Conservation (phyloP, 306 rosid genomes). For the Vigna unguiculata region DNA sequence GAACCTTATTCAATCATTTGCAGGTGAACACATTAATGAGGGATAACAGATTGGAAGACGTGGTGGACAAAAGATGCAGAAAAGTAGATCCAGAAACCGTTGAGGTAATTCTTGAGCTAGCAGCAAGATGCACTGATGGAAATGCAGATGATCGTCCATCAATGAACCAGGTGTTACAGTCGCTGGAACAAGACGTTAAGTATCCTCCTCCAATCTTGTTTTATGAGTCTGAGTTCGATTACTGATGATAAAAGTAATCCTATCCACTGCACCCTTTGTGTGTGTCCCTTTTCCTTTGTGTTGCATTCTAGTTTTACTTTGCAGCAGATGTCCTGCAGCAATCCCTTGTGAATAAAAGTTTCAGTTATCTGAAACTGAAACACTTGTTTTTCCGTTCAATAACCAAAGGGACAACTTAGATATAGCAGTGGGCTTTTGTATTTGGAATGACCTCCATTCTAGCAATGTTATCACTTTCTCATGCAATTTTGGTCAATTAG, state of each 20-base stretch:
- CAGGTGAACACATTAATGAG: conserved; percentile 80
- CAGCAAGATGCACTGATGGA: conserved; percentile 85
- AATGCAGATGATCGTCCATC: conserved; percentile 87
- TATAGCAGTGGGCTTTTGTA: conserved; percentile 40
- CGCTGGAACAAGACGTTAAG: conserved; percentile 86
- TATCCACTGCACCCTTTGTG: conserved; percentile 18
- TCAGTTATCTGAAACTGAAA: conserved; percentile 3
- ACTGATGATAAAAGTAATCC: conserved; percentile 21
- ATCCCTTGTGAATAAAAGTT: conserved; percentile 48
- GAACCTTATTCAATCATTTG: conserved; percentile 19
- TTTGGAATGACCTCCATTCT: conserved; percentile 53
- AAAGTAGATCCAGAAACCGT: conserved; percentile 74
- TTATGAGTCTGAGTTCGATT: conserved; percentile 90
- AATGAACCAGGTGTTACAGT: conserved; percentile 85
- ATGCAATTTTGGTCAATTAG: neutral
- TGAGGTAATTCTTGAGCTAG: conserved; percentile 79
- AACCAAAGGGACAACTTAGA: conserved; percentile 15
- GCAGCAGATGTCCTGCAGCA: conserved; percentile 40
- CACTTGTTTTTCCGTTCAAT: neutral
- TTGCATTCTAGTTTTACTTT: conserved; percentile 52
- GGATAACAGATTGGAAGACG: conserved; percentile 75
- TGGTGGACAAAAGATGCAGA: conserved; percentile 77
- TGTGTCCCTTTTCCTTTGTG: neutral
- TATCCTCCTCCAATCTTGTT: conserved; percentile 85
- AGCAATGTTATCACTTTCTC: neutral